phyloP scores from a whole-genome alignment of 2,329 filamentous ascomycete genomes.

The Fusarium continuum region DNA sequence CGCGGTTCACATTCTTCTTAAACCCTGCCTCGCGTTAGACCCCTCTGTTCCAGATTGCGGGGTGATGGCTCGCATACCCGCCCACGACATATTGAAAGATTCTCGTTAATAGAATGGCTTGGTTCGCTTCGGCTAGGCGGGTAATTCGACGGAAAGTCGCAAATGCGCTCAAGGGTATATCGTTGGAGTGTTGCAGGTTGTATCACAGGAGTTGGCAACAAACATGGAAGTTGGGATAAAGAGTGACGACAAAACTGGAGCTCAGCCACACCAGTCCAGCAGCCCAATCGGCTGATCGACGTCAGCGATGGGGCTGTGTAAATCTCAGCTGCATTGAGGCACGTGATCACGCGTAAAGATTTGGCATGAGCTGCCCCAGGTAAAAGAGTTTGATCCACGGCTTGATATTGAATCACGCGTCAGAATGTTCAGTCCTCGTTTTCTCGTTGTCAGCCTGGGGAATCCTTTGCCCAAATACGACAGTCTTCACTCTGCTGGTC shows the following conservation, averaged over 20 bases:
- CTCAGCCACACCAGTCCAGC: slow-evolving; percentile 45
- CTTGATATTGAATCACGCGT: slow-evolving; percentile 23
- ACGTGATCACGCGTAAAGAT: slow-evolving; percentile 44
- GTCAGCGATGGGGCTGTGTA: slow-evolving; percentile 44
- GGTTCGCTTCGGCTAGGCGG: slow-evolving; percentile 11
- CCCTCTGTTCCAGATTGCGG: slow-evolving; percentile 41
- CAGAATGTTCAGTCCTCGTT: slow-evolving; percentile 56
- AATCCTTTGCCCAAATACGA: slow-evolving; percentile 80
- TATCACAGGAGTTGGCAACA: slow-evolving; percentile 34
- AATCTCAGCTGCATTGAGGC: slow-evolving; percentile 6
- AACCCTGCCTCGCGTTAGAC: slow-evolving; percentile 53
- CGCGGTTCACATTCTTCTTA: slow-evolving; percentile 96
- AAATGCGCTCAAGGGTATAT: slow-evolving; percentile 29
- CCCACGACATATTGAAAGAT: slow-evolving; percentile 71
- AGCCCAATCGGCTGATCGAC: slow-evolving; percentile 47
- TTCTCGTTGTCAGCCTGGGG: slow-evolving; percentile 87
- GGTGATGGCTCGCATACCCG: slow-evolving; percentile 60
- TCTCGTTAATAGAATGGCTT: slow-evolving; percentile 8
- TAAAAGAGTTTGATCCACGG: slow-evolving; percentile 9
- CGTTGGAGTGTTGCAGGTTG: slow-evolving; percentile 26
- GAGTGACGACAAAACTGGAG: slow-evolving; percentile 46
- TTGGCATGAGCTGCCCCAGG: neutral
- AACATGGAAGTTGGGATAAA: slow-evolving; percentile 34
- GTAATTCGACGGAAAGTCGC: slow-evolving; percentile 13
- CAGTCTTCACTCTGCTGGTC: slow-evolving; percentile 88